Base-by-base conservation (phyloP, 805 yeast species). In the Starmerella vaccinii region DNA sequence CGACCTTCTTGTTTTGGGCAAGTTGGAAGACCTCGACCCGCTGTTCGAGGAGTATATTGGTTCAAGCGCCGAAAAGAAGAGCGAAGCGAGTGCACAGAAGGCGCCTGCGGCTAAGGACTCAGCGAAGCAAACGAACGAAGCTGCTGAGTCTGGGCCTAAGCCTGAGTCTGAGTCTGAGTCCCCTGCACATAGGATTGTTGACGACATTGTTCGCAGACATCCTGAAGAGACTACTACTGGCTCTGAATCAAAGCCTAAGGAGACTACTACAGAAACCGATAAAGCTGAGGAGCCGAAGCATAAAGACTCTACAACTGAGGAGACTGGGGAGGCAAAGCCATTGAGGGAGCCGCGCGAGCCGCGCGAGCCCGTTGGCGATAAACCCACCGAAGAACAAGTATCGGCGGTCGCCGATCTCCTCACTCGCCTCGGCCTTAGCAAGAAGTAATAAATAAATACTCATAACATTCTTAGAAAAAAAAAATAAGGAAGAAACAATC, bases 1-100 rank as follows among this genome's bases (percentile, higher is more conserved):
- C 1, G 97, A 90, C 63, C 62, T 83, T 9, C 56, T 86, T 1
- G 63, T 76, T 4, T 64, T 82, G 22, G 79, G 79, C 2, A 76
- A 76, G 37, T 80, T 94, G 52, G 96, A 88, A 57, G 68, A 61
- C 13, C 44, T 49, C n/a, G 49, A 53, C 21, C 32, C 26, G 16
- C n/a, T 23, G 38, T 33, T 50, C 18, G 38, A 43, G 37, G 29
- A 32, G 46, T 30, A 30, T 15, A 32, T 43, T 7, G 38, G 26
- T 13, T 18, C 33, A 15, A 9, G n/a, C 13, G 29, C 16, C 22
- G 13, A 44, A 19, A 22, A 13, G 16, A 19, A 27, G 15, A n/a
- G 18, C 16, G 12, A 24, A 24, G 21, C 12, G 43, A 15, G 22
- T 8, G 13, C 38, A 7, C 21, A 4, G 9, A 16, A 16, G 38